Conservation (phyloP, 148 eudicot genomes). For the Polygonum maritimum region DNA sequence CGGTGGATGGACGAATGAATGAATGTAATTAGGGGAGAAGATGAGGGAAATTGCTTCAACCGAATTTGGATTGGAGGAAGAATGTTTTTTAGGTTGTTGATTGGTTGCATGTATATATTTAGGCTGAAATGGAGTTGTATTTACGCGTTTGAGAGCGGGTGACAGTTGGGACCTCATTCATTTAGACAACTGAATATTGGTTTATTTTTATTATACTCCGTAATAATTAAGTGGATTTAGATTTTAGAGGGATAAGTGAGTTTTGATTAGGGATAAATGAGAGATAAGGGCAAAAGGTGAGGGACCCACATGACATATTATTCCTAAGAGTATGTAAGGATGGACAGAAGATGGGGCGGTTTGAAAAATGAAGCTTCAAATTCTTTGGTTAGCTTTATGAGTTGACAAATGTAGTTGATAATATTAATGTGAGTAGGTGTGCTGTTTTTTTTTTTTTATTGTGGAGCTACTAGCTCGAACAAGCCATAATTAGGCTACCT, state of each 20-base stretch:
- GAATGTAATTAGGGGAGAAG: neutral
- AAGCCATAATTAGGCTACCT: too few relatives aligned
- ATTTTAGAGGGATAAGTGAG: too few relatives aligned
- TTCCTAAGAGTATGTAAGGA: neutral
- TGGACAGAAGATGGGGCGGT: neutral
- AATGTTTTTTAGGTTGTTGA: neutral
- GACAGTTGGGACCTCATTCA: conserved; percentile 7
- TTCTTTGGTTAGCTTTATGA: neutral
- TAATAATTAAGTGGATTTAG: too few relatives aligned
- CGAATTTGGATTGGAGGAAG: neutral
- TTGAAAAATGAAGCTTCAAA: neutral
- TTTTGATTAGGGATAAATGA: neutral
- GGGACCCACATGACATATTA: neutral
- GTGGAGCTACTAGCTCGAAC: too few relatives aligned
- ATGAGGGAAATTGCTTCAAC: neutral
- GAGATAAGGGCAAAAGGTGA: too few relatives aligned
- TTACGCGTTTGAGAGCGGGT: neutral
- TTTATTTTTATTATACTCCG: neutral
- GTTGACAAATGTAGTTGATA: neutral
- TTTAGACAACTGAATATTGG: neutral
- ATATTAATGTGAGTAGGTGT: neutral
- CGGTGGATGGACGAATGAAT: neutral
- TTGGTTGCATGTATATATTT: neutral
- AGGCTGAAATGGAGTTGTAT: neutral
- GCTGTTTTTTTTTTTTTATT: too few relatives aligned